Evolutionary conservation across 805 yeast species (phyloP), one percentile per base, ranked within the genome.

Genomic region (Tetrapisispora namnaoensis): DNA sequence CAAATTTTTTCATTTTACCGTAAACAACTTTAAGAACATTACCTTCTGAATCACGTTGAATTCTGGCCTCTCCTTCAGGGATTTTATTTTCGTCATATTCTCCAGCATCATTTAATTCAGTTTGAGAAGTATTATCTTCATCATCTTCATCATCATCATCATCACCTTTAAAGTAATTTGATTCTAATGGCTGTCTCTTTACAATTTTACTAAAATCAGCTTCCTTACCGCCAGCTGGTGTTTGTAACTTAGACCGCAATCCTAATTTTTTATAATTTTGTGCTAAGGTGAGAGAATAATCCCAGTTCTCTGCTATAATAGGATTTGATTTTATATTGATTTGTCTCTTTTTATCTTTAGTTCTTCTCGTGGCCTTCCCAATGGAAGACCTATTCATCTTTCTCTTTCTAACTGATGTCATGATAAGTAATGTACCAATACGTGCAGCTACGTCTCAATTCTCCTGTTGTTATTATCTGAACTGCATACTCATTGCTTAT

Each of bases 221-320:
- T 60, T 87, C 95, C n/a, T 67, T 69, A 44, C 97, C 97, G 51
- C 97, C 98, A 1, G 95, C 80, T 1, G 79, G 72, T 17, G 67
- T 70, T 24, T 84, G 83, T 36, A 90, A 66, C 55, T 80, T 79
- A 11, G 85, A 74, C 36, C 79, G 72, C 47, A 93, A 71, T 3
- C 99, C 99, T 28, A 93, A 69, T 53, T 73, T 79, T 57, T 82
- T 82, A 69, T 93, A 91, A 66, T 93, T 93, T 63, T 93, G 98
- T 46, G 80, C 75, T 51, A 90, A 70, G 0, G 98, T 90, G 49
- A 83, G 72, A 13, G 77, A 76, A 51, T 80, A 77, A 67, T 93
- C 96, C 99, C 99, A 93, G 65, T 89, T 77, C 34, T 80, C 86
- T 4, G 88, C 95, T 53, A 93, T 85, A 53, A 93, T 78, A 1